Evolutionary conservation across 2,329 filamentous ascomycete species (phyloP).

Genomic region (Colletotrichum cordylinicola): DNA sequence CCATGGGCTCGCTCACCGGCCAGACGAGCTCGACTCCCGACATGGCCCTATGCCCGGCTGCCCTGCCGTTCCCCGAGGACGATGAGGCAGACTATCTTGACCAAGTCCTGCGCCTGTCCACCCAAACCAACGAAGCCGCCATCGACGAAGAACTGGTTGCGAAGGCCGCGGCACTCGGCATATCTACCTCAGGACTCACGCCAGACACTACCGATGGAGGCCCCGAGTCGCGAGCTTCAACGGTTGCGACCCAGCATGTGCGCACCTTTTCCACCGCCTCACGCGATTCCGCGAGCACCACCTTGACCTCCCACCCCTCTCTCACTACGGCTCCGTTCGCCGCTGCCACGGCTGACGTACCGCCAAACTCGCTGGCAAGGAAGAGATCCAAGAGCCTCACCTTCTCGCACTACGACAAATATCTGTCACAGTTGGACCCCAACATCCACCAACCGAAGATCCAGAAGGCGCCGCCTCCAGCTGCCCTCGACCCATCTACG

Average conservation of each 20-base stretch:
- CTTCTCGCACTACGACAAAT: slow-evolving; percentile 59
- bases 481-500: slow-evolving; percentile 32
- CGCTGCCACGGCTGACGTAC: slow-evolving; percentile 19
- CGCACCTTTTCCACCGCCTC: slow-evolving; percentile 51
- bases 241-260: slow-evolving; percentile 43
- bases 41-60: neutral
- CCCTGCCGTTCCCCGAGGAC: slow-evolving; percentile 36
- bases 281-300: slow-evolving; percentile 42
- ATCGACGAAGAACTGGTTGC: slow-evolving; percentile 41
- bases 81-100: slow-evolving; percentile 43
- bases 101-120: slow-evolving; percentile 42
- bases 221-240: slow-evolving; percentile 47
- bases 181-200: slow-evolving; percentile 33
- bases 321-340: slow-evolving; percentile 32
- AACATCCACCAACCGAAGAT: slow-evolving; percentile 49
- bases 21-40: slow-evolving; percentile 16
- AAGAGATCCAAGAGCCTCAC: slow-evolving; percentile 42
- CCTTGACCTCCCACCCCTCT: slow-evolving; percentile 49
- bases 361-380: slow-evolving; percentile 21
- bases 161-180: slow-evolving; percentile 40
- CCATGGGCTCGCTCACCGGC: slow-evolving; percentile 19
- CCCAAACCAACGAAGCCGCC: slow-evolving; percentile 41
- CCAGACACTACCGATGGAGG: slow-evolving; percentile 42
- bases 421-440: slow-evolving; percentile 50
- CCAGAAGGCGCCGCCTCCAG: slow-evolving; percentile 34